Conservation (phyloP, 2,329 filamentous ascomycete genomes). For the Hypoxylon sp. region DNA sequence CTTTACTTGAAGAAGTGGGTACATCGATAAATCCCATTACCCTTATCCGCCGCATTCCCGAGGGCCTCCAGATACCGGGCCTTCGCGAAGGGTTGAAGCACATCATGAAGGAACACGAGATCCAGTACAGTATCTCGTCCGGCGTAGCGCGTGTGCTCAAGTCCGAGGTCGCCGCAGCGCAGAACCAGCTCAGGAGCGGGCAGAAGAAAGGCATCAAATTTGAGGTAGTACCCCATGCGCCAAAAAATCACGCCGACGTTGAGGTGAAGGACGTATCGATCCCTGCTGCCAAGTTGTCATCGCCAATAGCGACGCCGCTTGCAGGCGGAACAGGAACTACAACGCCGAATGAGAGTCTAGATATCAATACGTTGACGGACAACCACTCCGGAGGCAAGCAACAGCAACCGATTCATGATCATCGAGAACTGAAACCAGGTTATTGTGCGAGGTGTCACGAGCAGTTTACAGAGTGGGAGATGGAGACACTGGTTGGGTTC, state of each 20-base stretch:
- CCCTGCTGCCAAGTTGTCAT: conserved; percentile 31
- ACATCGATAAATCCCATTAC: conserved; percentile 93
- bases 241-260: conserved; percentile 60
- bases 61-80: conserved; percentile 92
- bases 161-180: conserved; percentile 87
- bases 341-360: conserved; percentile 39
- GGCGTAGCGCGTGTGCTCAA: conserved; percentile 88
- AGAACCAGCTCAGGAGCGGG: conserved; percentile 82
- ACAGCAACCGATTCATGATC: conserved; percentile 50
- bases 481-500: conserved; percentile 82
- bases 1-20: conserved; percentile 91
- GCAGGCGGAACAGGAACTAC: conserved; percentile 42
- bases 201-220: conserved; percentile 92
- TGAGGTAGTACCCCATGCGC: conserved; percentile 70
- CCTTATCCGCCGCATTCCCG: conserved; percentile 89
- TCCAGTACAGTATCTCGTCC: conserved; percentile 91
- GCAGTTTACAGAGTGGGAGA: conserved; percentile 71
- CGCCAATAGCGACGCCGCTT: conserved; percentile 38
- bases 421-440: conserved; percentile 60
- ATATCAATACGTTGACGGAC: conserved; percentile 34
- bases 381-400: conserved; percentile 42
- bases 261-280: conserved; percentile 56
- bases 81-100: conserved; percentile 87
- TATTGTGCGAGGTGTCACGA: conserved; percentile 71
- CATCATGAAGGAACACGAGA: conserved; percentile 95